Conservation (phyloP, 2,329 filamentous ascomycete species). For the Venturia carpophila region DNA sequence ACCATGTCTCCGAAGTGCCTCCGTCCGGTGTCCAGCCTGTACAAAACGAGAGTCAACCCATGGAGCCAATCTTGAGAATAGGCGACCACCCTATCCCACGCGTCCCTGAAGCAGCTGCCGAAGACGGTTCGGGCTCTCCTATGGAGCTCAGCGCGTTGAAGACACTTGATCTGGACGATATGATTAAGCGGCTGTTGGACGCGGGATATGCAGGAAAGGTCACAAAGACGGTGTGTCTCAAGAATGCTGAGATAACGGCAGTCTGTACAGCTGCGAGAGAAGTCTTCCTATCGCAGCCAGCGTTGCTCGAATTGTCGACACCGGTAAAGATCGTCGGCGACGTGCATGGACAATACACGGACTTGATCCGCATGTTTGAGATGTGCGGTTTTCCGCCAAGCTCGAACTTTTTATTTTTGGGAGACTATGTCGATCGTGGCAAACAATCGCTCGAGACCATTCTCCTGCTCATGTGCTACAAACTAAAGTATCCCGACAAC, state of each 20-base stretch:
- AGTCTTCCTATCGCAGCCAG: constrained; percentile 83
- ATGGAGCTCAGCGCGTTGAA: constrained; percentile 89
- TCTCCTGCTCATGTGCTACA: constrained; percentile 85
- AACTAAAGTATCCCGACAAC: constrained; percentile 94
- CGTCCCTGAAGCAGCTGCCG: constrained; percentile 41
- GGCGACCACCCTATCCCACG: constrained; percentile 63
- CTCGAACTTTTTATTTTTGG: constrained; percentile 88
- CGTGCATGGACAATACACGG: constrained; percentile 93
- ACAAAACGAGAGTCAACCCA: constrained; percentile 56
- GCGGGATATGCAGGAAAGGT: constrained; percentile 94
- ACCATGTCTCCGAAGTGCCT: constrained; percentile 85
- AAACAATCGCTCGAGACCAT: constrained; percentile 97
- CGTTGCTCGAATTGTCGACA: constrained; percentile 81
- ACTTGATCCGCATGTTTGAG: constrained; percentile 93
- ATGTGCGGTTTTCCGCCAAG: constrained; percentile 95
- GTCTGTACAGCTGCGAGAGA: constrained; percentile 87
- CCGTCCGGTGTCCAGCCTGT: constrained; percentile 55
- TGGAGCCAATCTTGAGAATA: constrained; percentile 83
- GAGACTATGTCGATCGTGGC: constrained; percentile 92
- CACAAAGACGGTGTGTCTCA: constrained; percentile 93
- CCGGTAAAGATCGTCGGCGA: constrained; percentile 98
- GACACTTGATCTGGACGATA: constrained; percentile 89
- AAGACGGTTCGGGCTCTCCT: constrained; percentile 45
- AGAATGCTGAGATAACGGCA: constrained; percentile 93
- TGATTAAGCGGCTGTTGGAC: constrained; percentile 89